These are phyloP conservation scores for Aspergillus biplanus DNA, from an alignment of 495 filamentous ascomycete genomes.

Conservation along the genomic window DNA sequence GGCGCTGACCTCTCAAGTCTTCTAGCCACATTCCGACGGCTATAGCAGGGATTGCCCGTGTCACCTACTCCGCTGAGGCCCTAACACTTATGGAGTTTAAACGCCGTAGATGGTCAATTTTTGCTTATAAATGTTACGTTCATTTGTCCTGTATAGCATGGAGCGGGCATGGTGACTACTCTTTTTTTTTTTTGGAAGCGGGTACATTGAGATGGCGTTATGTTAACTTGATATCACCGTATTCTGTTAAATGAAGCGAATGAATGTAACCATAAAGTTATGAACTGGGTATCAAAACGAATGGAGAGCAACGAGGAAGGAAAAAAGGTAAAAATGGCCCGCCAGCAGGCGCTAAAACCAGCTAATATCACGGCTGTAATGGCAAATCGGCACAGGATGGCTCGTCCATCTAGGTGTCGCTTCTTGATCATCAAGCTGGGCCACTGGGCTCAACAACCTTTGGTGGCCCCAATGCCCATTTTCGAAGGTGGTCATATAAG, in stretches of 20 bases:
- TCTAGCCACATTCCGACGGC: conserved; percentile 15
- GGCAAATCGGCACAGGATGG: conserved; percentile 32
- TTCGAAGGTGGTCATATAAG: conserved; percentile 34
- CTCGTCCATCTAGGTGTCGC: conserved; percentile 31
- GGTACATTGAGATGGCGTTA: too few relatives aligned
- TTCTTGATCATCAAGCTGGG: conserved; percentile 26
- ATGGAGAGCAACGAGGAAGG: neutral
- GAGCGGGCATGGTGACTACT: too few relatives aligned
- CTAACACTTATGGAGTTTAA: too few relatives aligned
- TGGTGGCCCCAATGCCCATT: conserved; percentile 28
- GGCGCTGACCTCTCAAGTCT: conserved; percentile 12
- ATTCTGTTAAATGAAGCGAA: too few relatives aligned
- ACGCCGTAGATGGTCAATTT: too few relatives aligned
- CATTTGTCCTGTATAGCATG: too few relatives aligned
- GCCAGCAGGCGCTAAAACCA: conserved; percentile 18
- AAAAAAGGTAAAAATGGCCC: neutral
- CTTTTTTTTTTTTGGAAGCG: too few relatives aligned
- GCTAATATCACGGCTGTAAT: conserved; percentile 24
- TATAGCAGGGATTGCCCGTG: conserved; percentile 1
- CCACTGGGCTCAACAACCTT: conserved; percentile 31
- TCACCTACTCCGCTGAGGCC: too few relatives aligned
- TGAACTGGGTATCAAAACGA: neutral
- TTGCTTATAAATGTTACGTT: too few relatives aligned
- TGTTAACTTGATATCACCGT: too few relatives aligned
- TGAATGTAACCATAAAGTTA: too few relatives aligned